Evolutionary conservation across 1,139 yeast genomes (phyloP).

Genomic region (Kodamaea plutei): DNA sequence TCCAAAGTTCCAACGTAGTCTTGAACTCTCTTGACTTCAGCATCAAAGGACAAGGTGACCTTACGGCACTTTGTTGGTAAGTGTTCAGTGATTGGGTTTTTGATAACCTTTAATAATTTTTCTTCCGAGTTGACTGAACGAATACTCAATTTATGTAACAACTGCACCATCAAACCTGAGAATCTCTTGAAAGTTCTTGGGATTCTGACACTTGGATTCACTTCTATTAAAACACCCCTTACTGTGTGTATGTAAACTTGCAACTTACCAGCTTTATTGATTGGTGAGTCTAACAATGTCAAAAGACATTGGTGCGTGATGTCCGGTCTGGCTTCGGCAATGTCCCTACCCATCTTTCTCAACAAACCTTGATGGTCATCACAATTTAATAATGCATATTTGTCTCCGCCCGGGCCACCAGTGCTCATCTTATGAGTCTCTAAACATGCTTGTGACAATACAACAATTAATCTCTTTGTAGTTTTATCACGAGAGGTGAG

Average conservation of each 20-base stretch:
- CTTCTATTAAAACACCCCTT: constrained; percentile 89
- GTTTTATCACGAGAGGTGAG: constrained; percentile 77
- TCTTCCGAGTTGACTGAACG: constrained; percentile 95
- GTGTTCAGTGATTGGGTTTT: constrained; percentile 95
- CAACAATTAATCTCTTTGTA: constrained; percentile 84
- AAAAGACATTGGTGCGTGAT: constrained; percentile 94
- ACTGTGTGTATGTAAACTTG: constrained; percentile 97
- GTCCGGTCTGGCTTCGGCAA: constrained; percentile 97
- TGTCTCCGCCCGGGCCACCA: constrained; percentile 78
- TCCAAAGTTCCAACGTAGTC: constrained; percentile 80
- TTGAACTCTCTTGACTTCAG: constrained; percentile 81
- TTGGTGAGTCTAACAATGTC: constrained; percentile 90
- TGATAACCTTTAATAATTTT: constrained; percentile 86
- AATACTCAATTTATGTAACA: constrained; percentile 85
- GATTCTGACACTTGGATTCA: constrained; percentile 92
- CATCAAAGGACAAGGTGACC: constrained; percentile 90
- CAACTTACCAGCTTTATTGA: constrained; percentile 92
- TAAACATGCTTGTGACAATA: constrained; percentile 88
- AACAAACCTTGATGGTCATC: constrained; percentile 97
- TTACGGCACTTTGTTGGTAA: constrained; percentile 94
- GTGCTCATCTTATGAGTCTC: constrained; percentile 88
- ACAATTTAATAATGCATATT: constrained; percentile 88
- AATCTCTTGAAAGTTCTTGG: constrained; percentile 98
- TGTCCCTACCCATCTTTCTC: constrained; percentile 94
- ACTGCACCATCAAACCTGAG: constrained; percentile 95